Base-by-base conservation (phyloP, 257 asterid species). In the Capsicum baccatum region DNA sequence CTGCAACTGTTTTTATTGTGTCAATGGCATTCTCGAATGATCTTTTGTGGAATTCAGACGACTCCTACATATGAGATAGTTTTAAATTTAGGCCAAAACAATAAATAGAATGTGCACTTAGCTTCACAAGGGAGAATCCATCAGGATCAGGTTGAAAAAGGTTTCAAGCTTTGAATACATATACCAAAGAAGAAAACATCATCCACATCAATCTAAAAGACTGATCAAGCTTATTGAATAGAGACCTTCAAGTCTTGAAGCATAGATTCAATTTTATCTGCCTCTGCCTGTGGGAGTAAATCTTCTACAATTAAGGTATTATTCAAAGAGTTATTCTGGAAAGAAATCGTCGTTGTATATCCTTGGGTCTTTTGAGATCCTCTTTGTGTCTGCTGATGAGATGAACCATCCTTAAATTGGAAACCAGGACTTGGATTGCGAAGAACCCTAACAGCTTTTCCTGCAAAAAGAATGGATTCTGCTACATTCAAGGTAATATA, bases 371-470 rank as follows among this genome's bases (percentile, higher is more conserved):
- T 90, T 88, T 90, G 95, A 87, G 95, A 85, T 87, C 95, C 97
- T 89, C 86, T 92, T 62, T 88, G 93, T 57, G 90, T 87, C 88
- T 92, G 95, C 88, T 88, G 98, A 83, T 87, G 89, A 70, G 91
- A 86, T 66, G 90, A 85, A 86, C 86, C 84, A 71, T 91, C 93
- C 80, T 87, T 88, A 67, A 87, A 87, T 83, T 89, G 93, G 84
- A 89, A 86, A 54, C 93, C 79, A 16, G 94, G 93, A 87, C 93
- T 94, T 87, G 99, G 99, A 91, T 97, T 97, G 82, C 97, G 94
- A 87, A 97, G 98, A 89, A 95, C 93, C 88, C 98, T 87, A 84
- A 97, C 85, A 85, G 99, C 99, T 92, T 97, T 97, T 84, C 99
- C 99, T 89, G 99, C 93, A 90, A 97, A 97, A 70, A 93, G 92